Base-by-base conservation (phyloP, 495 filamentous ascomycete species). In the Lindgomyces ingoldianus region DNA sequence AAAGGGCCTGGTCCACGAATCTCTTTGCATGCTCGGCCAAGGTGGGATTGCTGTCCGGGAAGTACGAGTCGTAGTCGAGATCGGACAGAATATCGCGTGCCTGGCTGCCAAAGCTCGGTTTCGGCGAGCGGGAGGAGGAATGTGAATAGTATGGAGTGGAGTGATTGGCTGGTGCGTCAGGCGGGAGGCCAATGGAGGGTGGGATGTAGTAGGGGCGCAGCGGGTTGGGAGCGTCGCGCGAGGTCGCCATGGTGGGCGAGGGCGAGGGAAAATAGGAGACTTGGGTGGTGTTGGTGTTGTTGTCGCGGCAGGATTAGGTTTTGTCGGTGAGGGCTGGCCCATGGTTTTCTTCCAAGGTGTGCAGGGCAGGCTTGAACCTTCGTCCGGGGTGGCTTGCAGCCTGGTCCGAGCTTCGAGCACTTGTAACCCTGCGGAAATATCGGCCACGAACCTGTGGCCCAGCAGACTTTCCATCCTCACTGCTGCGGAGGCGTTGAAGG, bases 141-240 rank as follows among this genome's bases (percentile, higher is more conserved):
- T 47, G 50, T 29, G 62, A 44, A 19, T 57, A 36, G 26, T 30
- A n/a, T 48, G 69, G 33, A 10, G 72, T 46, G 10, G 60, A 59
- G 29, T 57, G 41, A 27, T 62, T 66, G 25, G 62, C 44, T 19
- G 67, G 30, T 10, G 60, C 14, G 30, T 73, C 66, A 12, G 72
- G 63, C 11, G 72, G 68, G 18, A 85, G 81, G 25, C 88, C 85
- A 57, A 92, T 85, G 2, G 90, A 84, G 3, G 92, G 91, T 21
- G 93, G 92, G 67, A 91, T 85, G 77, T 98, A 97, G 77, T 98
- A 98, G 0, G 94, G 94, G 63, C 94, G 84, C 47, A 98, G 81
- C 60, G 94, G 94, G 76, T 98, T 98, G 58, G 89, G 88, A 66
- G 84, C 85, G 68, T 84, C 82, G 70, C 77, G 76, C 67, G 79